Evolutionary conservation across 73 alveolate species (phyloP), one percentile per base, ranked within the genome.

Genomic region (Paramecium primaurelia): DNA sequence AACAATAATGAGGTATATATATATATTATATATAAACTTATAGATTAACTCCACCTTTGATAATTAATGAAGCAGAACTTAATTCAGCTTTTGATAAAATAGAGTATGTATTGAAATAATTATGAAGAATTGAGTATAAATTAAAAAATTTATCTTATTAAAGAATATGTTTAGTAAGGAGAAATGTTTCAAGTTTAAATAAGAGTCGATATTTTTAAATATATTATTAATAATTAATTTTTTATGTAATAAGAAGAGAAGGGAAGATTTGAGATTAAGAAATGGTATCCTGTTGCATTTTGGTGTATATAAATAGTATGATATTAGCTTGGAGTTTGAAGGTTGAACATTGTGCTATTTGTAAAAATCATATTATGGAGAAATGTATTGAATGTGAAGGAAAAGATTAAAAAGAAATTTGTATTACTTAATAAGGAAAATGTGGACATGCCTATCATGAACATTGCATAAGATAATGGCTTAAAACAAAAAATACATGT

Each of bases 31-130:
- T 49, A 4, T 34, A 9, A 22, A 22, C 0, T 22, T 22, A 22
- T 22, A 73, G 87, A 73, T 88, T 98, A 38, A 97, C 99, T 38
- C 99, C 99, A 6, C 99, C 99, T 7, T 94, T 98, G 16, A 92
- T 92, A 18, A 96, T 95, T 9, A 73, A 36, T 37, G 59, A 73
- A n/a, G 20, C 28, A n/a, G 64, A 73, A 73, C 34, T 73, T 37
- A 40, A 73, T 73, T 9, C 6, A 5, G 87, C 87, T 12, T 73
- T 73, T 8, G 84, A 64, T 64, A 64, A 3, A 10, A 64, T 64
- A 8, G 51, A 64, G 26, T 8, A 64, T 32, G 51, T 64, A 34
- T 64, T 64, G 16, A 28, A 64, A 28, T 32, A 28, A 28, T 25
- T 28, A 8, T 64, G 84, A 64, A 64, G 49, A 16, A 54, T 18